Conservation (phyloP, 192 early-diverging fungal genomes). For the Blastocladiella britannica region DNA sequence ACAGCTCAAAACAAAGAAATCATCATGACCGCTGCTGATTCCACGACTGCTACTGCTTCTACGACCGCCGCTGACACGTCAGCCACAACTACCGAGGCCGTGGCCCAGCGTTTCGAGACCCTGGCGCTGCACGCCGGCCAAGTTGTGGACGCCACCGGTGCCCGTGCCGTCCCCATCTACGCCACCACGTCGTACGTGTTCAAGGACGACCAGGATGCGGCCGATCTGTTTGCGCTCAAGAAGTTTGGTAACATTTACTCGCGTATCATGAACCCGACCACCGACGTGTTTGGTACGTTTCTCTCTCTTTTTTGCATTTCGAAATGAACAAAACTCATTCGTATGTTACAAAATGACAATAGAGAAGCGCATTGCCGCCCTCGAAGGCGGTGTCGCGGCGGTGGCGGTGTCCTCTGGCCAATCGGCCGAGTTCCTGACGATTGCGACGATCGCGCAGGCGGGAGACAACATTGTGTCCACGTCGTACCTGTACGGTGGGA, state of each 20-base stretch:
- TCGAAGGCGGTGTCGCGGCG: slow-evolving; percentile 69
- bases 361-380: slow-evolving; percentile 76
- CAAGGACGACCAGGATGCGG: slow-evolving; percentile 57
- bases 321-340: slow-evolving; percentile 50
- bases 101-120: slow-evolving; percentile 50
- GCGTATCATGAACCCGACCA: slow-evolving; percentile 1
- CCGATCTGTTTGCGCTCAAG: slow-evolving; percentile 53
- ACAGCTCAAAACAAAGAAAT: background rate
- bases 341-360: too few species aligned
- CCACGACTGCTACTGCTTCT: too few species aligned
- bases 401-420: slow-evolving; percentile 44
- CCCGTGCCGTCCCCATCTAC: slow-evolving; percentile 80
- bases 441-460: slow-evolving; percentile 48
- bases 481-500: slow-evolving; percentile 49
- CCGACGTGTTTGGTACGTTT: background rate
- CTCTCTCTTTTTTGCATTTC: background rate
- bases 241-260: slow-evolving; percentile 70
- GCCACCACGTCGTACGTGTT: slow-evolving; percentile 72
- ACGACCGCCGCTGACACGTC: too few species aligned
- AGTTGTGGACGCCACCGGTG: slow-evolving; percentile 39
- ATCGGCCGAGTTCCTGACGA: slow-evolving; percentile 67
- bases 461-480: slow-evolving; percentile 84
- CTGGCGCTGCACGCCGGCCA: slow-evolving; percentile 83
- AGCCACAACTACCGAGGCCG: background rate
- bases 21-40: background rate